Evolutionary conservation across 2,329 filamentous ascomycete genomes (phyloP).

Genomic region (Trichoderma atrobrunneum): DNA sequence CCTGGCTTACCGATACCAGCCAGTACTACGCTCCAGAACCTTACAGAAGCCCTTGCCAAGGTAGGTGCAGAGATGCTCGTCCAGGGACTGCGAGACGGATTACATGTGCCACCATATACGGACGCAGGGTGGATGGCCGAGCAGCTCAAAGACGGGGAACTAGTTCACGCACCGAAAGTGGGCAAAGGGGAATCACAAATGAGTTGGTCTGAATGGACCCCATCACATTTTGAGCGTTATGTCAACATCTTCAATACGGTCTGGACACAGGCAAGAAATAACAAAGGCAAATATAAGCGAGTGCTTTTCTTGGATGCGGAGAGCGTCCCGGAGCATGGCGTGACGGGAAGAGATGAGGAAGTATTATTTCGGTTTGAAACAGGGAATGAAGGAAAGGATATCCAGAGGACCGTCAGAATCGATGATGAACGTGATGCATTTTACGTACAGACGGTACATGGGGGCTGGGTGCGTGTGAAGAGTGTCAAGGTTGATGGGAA

Average conservation of each 20-base stretch:
- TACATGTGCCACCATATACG: conserved; percentile 63
- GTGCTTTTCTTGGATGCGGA: conserved; percentile 40
- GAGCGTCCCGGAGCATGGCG: conserved; percentile 23
- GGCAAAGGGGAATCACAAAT: conserved; percentile 61
- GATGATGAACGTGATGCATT: conserved; percentile 23
- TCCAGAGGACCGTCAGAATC: conserved; percentile 15
- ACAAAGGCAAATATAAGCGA: conserved; percentile 31
- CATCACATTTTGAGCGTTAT: conserved; percentile 53
- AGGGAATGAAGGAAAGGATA: not conserved
- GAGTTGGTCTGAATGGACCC: conserved; percentile 53
- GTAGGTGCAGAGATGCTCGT: conserved; percentile 71
- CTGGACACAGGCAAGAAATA: conserved; percentile 52
- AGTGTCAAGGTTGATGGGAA: conserved; percentile 36
- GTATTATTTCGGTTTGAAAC: conserved; percentile 23
- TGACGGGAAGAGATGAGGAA: not conserved
- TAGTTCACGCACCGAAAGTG: conserved; percentile 69
- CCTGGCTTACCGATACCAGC: conserved; percentile 54
- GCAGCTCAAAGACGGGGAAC: conserved; percentile 22
- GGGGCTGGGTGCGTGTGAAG: conserved; percentile 29
- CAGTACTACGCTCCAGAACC: conserved; percentile 42
- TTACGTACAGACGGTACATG: conserved; percentile 25
- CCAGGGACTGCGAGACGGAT: conserved; percentile 56
- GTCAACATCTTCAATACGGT: conserved; percentile 61
- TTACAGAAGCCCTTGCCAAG: conserved; percentile 52
- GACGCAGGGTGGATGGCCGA: conserved; percentile 33